phyloP scores from a whole-genome alignment of 2,329 filamentous ascomycete genomes.

The Cercospora nicotianae region DNA sequence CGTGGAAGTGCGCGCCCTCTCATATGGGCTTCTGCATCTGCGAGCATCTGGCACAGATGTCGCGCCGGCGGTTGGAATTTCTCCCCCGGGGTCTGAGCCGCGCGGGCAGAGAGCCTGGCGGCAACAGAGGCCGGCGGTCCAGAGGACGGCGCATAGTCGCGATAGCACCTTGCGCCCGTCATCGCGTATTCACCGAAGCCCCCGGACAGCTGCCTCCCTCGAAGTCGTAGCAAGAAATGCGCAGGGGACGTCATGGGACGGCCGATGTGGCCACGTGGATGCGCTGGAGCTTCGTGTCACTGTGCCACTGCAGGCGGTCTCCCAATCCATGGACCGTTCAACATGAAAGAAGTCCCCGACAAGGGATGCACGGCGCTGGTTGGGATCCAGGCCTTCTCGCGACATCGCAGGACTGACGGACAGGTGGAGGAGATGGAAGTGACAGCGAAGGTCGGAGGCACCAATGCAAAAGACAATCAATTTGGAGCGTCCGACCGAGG shows the following conservation, averaged over 20 bases:
- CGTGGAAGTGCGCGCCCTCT: neutral
- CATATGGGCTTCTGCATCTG: neutral
- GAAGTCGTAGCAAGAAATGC: neutral
- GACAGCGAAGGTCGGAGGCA: neutral
- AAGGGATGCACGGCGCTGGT: neutral
- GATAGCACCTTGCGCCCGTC: neutral
- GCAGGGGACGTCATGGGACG: neutral
- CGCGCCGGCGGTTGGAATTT: neutral
- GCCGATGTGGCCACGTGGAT: neutral
- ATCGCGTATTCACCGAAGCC: neutral
- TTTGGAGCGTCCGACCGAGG: neutral
- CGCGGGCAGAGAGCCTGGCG: neutral
- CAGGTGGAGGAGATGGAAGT: neutral
- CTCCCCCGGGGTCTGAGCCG: neutral
- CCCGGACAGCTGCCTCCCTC: neutral
- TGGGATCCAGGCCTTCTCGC: neutral
- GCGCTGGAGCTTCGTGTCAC: neutral
- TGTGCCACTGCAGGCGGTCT: neutral
- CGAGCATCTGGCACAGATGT: neutral
- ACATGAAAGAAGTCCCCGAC: neutral
- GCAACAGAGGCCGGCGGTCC: neutral
- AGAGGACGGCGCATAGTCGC: neutral
- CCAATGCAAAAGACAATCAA: neutral
- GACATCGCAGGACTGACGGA: neutral
- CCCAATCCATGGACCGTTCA: neutral